Percentiles rank a stretch among this genome's conserved stretches.
Conservation (phyloP, 2,329 filamentous ascomycete species). For the Helminthosporium solani region DNA sequence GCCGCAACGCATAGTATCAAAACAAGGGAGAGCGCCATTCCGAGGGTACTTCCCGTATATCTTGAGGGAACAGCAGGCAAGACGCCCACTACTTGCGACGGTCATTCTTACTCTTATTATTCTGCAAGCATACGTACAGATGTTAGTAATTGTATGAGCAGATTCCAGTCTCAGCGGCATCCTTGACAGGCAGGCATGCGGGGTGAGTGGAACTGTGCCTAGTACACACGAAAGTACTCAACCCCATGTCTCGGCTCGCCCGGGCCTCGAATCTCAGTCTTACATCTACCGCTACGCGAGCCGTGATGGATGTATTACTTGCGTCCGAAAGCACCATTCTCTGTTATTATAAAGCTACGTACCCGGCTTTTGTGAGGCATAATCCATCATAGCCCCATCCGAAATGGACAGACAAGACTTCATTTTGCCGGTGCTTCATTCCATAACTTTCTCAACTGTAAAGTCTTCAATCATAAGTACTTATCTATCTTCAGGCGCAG, state of each 20-base stretch:
- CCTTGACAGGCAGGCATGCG: too few species aligned
- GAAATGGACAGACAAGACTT: constrained; percentile 12
- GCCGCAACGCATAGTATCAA: not conserved
- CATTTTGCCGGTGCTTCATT: not conserved
- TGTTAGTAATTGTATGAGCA: not conserved
- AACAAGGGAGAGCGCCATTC: not conserved
- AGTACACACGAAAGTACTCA: too few species aligned
- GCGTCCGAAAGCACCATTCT: not conserved
- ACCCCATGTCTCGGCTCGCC: too few species aligned
- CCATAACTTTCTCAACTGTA: constrained; percentile 14
- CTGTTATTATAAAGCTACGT: constrained; percentile 2
- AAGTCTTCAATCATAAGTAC: constrained; percentile 12
- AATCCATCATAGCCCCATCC: constrained; percentile 10
- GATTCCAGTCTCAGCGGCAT: not conserved
- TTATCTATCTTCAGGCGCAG: constrained; percentile 9
- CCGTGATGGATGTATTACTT: not conserved
- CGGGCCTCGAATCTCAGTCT: not conserved
- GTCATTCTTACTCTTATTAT: not conserved
- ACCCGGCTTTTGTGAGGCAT: constrained; percentile 16
- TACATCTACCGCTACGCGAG: not conserved
- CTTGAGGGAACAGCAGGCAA: not conserved
- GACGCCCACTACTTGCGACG: not conserved
- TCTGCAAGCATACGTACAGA: not conserved
- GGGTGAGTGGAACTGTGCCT: too few species aligned
- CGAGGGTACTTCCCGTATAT: not conserved